A percentile compares a stretch with the other conserved stretches of the same genome.
phyloP scores from a whole-genome alignment of 2,329 filamentous ascomycete genomes.

The Penicillium fuscoglaucum region DNA sequence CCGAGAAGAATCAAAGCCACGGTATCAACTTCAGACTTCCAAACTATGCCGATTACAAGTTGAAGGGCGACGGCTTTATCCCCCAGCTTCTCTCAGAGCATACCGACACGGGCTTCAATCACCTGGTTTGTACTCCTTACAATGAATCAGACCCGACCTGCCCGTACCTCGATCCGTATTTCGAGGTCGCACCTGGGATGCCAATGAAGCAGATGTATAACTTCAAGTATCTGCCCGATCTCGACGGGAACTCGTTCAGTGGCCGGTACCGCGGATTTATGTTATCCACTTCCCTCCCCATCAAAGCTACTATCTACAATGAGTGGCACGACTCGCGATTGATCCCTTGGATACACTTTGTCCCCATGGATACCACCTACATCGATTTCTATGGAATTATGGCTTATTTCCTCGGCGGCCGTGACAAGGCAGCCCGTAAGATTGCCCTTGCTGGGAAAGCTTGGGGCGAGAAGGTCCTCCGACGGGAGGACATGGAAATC shows the following conservation, averaged over 20 bases:
- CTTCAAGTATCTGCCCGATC: conserved; percentile 70
- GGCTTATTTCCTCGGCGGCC: conserved; percentile 63
- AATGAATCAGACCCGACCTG: conserved; percentile 41
- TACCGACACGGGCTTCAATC: conserved; percentile 45
- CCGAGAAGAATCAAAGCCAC: conserved; percentile 47
- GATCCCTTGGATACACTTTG: conserved; percentile 76
- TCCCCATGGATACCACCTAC: conserved; percentile 75
- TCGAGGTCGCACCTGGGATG: conserved; percentile 32
- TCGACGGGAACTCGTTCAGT: conserved; percentile 73
- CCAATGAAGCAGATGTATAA: conserved; percentile 43
- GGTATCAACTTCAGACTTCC: conserved; percentile 30
- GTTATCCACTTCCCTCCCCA: conserved; percentile 63
- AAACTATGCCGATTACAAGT: conserved; percentile 46
- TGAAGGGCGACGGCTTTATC: conserved; percentile 35
- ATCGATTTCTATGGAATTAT: conserved; percentile 71
- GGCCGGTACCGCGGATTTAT: conserved; percentile 70
- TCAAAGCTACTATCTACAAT: conserved; percentile 75
- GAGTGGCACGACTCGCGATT: conserved; percentile 80
- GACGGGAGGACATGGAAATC: conserved; percentile 72
- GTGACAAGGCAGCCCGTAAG: conserved; percentile 59
- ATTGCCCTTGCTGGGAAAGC: conserved; percentile 66
- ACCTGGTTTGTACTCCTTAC: conserved; percentile 47
- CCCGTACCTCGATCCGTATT: conserved; percentile 48
- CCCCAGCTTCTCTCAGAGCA: conserved; percentile 44
- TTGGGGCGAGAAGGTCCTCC: conserved; percentile 68